Evolutionary conservation across 1,284 basidiomycete genomes (phyloP).

Genomic region (Jaminaea rosea): DNA sequence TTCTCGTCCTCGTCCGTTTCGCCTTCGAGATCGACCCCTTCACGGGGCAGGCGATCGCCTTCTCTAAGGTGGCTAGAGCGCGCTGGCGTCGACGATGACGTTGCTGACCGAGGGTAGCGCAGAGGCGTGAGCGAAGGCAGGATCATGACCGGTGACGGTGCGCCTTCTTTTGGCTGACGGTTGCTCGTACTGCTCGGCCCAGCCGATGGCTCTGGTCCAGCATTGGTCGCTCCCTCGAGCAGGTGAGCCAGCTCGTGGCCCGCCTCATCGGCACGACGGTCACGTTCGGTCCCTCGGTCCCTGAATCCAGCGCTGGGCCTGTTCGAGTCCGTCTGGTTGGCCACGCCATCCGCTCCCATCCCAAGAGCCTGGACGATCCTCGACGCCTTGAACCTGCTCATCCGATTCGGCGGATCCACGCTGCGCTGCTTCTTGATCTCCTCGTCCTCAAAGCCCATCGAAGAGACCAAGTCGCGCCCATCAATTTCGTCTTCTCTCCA

Average conservation of each 20-base stretch:
- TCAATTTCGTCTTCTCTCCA: neutral
- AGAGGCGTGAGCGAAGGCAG: slow-evolving; percentile 23
- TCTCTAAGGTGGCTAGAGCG: neutral
- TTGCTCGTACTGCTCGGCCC: neutral
- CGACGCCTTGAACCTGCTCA: neutral
- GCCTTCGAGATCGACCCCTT: slow-evolving; percentile 1
- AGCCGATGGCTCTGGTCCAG: slow-evolving; percentile 8
- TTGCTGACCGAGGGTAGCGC: slow-evolving; percentile 1
- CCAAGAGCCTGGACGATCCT: neutral
- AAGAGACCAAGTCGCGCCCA: neutral
- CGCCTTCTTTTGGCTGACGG: neutral
- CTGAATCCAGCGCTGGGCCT: neutral
- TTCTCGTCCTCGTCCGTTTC: slow-evolving; percentile 5
- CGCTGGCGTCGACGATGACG: neutral
- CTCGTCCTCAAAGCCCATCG: no score
- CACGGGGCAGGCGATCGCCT: neutral
- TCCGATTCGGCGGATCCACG: neutral
- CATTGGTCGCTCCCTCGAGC: slow-evolving; percentile 18
- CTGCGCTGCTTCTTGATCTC: no score
- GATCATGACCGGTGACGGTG: slow-evolving; percentile 19
- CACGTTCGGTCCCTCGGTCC: neutral
- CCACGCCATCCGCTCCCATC: neutral
- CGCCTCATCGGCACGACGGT: neutral
- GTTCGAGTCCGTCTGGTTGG: neutral
- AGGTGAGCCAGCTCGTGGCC: slow-evolving; percentile 13